Base-by-base conservation (phyloP, 495 filamentous ascomycete genomes). In the Xylaria cubensis region DNA sequence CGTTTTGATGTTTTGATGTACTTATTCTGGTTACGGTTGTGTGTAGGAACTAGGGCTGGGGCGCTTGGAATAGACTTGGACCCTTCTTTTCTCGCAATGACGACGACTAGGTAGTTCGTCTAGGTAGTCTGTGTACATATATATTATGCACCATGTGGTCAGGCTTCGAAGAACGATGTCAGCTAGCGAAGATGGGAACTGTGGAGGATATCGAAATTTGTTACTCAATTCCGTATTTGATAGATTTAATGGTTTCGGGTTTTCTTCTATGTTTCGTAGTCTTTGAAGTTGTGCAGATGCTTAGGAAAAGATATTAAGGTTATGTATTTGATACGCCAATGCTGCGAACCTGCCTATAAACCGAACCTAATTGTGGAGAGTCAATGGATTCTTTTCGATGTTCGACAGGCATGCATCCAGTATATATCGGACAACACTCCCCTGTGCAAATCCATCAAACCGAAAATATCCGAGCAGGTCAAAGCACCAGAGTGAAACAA, bases 401-500 rank as follows among this genome's bases (percentile, higher is more conserved):
- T 29, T 4, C 2, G n/a, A 55, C 8, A 55, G 24, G 51, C 24
- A 55, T 15, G 21, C 21, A 24, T 19, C 21, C 13, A 29, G 51
- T 55, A 26, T 55, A 29, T 24, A 13, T 26, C 10, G 3, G 12
- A 29, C 24, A 17, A 56, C 21, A 56, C 53, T 56, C 32, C 19
- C 21, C 24, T 5, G 26, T 59, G 55, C 55, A 36, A 13, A 24
- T 61, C 17, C n/a, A 21, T 10, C 58, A 61, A 61, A 61, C 34
- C 7, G 32, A 61, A 21, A 2, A 36, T 41, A 34, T 61, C 53
- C 26, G 53, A 56, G 53, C 53, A 1, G 58, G 34, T 26, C 58
- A 39, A 19, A 21, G 58, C 58, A 61, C 58, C 26, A 17, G 39
- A 39, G 6, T 61, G 34, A 61, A 61, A 61, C 58, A 39, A 39